These are phyloP conservation scores for Chaetomiaceae sp. DNA, from an alignment of 2,329 filamentous ascomycete genomes.

Conservation along the genomic window DNA sequence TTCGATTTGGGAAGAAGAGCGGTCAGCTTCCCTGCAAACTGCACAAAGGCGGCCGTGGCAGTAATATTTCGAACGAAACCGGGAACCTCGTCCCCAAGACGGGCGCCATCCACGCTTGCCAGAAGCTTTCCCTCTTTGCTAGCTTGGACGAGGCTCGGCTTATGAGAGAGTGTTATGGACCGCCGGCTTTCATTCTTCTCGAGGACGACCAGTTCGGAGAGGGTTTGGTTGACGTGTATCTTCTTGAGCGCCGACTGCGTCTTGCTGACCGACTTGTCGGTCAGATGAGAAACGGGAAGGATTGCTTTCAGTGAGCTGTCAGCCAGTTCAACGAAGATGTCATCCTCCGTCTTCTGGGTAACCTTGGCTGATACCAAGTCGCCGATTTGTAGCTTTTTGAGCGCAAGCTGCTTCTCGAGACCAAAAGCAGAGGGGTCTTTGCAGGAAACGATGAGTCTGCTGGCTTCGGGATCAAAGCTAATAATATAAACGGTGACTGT, in stretches of 20 bases:
- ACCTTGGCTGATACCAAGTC: conserved; percentile 73
- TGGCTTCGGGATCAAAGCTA: conserved; percentile 66
- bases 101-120: conserved; percentile 65
- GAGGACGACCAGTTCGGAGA: conserved; percentile 80
- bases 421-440: conserved; percentile 81
- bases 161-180: conserved; percentile 73
- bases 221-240: conserved; percentile 75
- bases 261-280: conserved; percentile 79
- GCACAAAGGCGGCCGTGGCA: conserved; percentile 76
- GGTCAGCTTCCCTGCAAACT: conserved; percentile 73
- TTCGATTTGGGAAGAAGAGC: conserved; percentile 77
- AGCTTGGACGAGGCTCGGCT: conserved; percentile 75
- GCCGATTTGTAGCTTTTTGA: conserved; percentile 70
- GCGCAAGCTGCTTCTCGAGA: conserved; percentile 67
- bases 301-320: conserved; percentile 72
- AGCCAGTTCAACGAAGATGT: conserved; percentile 71
- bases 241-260: conserved; percentile 72
- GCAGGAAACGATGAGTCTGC: conserved; percentile 82
- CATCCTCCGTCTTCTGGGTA: conserved; percentile 73
- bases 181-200: conserved; percentile 76
- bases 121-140: conserved; percentile 68
- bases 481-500: conserved; percentile 88
- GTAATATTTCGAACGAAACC: conserved; percentile 87
- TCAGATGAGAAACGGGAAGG: conserved; percentile 72
- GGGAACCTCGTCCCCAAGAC: conserved; percentile 62